Percentiles rank a stretch among this genome's conserved stretches.
Conservation (phyloP, 1,139 yeast species). For the Suhomyces maxii region DNA sequence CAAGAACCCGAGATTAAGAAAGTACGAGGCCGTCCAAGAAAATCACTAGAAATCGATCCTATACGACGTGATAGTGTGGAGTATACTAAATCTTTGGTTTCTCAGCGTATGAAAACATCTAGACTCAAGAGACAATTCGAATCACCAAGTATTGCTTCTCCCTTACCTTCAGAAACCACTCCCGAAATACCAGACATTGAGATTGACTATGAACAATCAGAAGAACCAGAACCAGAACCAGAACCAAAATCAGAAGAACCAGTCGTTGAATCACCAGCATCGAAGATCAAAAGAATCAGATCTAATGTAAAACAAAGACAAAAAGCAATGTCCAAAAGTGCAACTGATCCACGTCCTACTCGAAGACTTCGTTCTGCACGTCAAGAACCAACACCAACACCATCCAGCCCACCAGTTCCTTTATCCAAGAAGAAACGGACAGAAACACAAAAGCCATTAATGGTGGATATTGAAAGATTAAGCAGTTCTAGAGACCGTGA, state of each 20-base stretch:
- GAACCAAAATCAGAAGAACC: not conserved
- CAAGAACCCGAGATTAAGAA: no score
- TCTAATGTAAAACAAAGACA: constrained; percentile 8
- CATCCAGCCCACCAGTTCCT: constrained; percentile 8
- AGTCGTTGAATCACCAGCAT: constrained; percentile 5
- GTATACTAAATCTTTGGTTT: constrained; percentile 14
- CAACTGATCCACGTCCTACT: not conserved
- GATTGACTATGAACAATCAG: not conserved
- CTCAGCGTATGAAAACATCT: constrained; percentile 8
- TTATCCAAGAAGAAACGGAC: constrained; percentile 17
- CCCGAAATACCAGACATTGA: not conserved
- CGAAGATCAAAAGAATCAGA: constrained; percentile 7
- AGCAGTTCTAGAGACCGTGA: constrained; percentile 23
- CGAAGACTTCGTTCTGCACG: not conserved
- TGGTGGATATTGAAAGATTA: constrained; percentile 32
- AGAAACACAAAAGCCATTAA: constrained; percentile 29
- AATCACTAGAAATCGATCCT: not conserved
- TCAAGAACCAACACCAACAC: not conserved
- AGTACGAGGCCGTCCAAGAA: no score
- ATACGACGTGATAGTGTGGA: constrained; percentile 12
- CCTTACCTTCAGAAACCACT: not conserved
- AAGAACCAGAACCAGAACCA: not conserved
- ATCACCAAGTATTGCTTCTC: not conserved
- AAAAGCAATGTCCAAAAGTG: constrained; percentile 1
- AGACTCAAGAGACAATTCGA: constrained; percentile 2